Evolutionary conservation across 306 rosid genomes (phyloP), one percentile per base, ranked within the genome.

Genomic region (Trifolium subterraneum): DNA sequence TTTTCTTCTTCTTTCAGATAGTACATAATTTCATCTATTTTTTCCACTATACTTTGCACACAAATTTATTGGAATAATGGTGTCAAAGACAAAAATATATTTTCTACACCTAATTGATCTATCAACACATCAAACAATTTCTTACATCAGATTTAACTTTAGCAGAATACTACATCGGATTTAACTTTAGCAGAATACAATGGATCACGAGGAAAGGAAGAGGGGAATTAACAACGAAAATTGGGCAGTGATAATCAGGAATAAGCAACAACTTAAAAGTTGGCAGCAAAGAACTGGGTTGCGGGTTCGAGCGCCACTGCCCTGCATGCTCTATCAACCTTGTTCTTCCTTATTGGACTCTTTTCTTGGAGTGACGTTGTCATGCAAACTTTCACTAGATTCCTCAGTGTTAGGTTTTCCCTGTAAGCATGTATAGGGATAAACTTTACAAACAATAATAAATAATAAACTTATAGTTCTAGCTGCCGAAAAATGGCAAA

Each of bases 401-500:
- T 78, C 87, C 64, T 76, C 84, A 29, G 36, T 66, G 55, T 64
- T 64, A 1, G 74, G 64, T 35, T 86, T 86, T 4, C 87, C 86
- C 96, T 88, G 88, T 50, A 64, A 44, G 50, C 54, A 81, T 41
- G 74, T 51, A 54, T 41, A 65, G 66, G 62, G 42, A 71, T 70
- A 79, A 76, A 18, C 27, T 67, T 75, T 78, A 52, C 68, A 55
- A 81, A 61, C 71, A 61, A 42, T 48, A 45, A 58, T 3, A 58
- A 59, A 45, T 27, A 50, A 51, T 5, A 58, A 66, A 75, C 47
- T 54, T 39, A 64, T 19, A 38, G 65, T 54, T 39, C 68, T 19
- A 47, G 65, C 16, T 54, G 44, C 22, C 45, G n/a, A 20, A 63
- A 45, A 67, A 59, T 19, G 41, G 68, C 38, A 63, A 63, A 54